Evolutionary conservation across 768 basidiomycete species (phyloP), one percentile per base, ranked within the genome.

Genomic region (Tylopilus sp.): DNA sequence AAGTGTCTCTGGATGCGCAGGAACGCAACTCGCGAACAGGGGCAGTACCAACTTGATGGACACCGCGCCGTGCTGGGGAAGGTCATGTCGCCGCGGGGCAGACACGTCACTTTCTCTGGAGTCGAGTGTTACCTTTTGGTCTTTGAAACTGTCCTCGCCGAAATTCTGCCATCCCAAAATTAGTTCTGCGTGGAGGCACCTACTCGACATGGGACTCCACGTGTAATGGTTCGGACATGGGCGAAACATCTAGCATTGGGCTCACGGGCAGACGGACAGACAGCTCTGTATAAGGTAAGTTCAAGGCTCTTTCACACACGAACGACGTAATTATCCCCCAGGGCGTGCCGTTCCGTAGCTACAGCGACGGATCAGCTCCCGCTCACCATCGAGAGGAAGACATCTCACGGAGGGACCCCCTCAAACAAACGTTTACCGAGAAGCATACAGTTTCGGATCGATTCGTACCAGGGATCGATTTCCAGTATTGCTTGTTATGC

Each of bases 401-500:
- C 24, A 10, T 33, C 59, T 52, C 62, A 64, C 52, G 49, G 44
- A 48, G 54, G 50, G 38, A 63, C 57, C 17, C 30, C 21, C 19
- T 42, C 54, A 22, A 26, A 42, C 10, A 53, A 17, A 21, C 33
- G 37, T 14, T 43, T 55, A 8, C 48, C 51, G n/a, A 50, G 41
- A 45, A 48, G 53, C 19, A 56, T 50, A 43, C 58, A 62, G 16
- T 38, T 36, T 11, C 7, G 47, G 26, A 57, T 45, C 14, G 52
- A 47, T 43, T 54, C 50, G 41, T 57, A 55, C 62, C 58, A 60
- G 24, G 54, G 38, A 57, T 53, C 61, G 47, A n/a, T n/a, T 60
- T 50, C 25, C 25, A 33, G 11, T 54, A 48, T 55, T 43, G 45
- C 41, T 56, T 45, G 19, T 38, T 48, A 42, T 43, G 30, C 53